Base-by-base conservation (phyloP, 768 basidiomycete species). In the Pisolithus sp. region DNA sequence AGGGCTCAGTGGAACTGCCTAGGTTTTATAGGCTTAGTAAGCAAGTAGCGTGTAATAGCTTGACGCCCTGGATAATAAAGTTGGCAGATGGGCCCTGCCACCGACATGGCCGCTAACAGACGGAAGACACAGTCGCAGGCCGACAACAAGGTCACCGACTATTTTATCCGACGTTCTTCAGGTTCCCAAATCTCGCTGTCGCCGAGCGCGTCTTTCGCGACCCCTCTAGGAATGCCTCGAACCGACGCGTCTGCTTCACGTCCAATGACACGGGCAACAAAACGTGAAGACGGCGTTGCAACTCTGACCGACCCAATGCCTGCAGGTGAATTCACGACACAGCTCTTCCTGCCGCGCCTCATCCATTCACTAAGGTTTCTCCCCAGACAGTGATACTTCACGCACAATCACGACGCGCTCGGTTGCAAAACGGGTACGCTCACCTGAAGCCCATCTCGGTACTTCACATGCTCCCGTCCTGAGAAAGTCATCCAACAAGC, bases 101-200 rank as follows among this genome's bases (percentile, higher is more conserved):
- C 31, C 31, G 31, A 34, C 34, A 34, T 34, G 34, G 13, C 34
- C 34, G 34, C 13, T 12, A 4, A n/a, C n/a, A n/a, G 13, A 34
- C 34, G 13, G 34, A 34, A 34, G 34, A 34, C 54, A 52, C 45
- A 55, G 46, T 54, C 53, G 23, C 42, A 51, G 9, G 49, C 46
- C 7, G 61, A 61, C 54, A 61, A 52, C 37, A 70, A 54, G 24
- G 49, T 82, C 23, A 77, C 76, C 7, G 72, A 77, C 37, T 82
- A 76, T 57, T 81, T 81, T 51, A 26, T 63, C 36, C 72, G 69
- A 39, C 70, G 56, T 57, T 53, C 61, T 1, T 59, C 64, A 34
- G 52, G 58, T 26, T 45, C 54, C 49, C 59, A 53, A 15, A 65
- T n/a, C n/a, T n/a, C 55, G 53, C 37, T 36, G n/a, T 41, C 51